These are phyloP conservation scores for Echites panduratus DNA, from an alignment of 257 asterid genomes.

Conservation along the genomic window DNA sequence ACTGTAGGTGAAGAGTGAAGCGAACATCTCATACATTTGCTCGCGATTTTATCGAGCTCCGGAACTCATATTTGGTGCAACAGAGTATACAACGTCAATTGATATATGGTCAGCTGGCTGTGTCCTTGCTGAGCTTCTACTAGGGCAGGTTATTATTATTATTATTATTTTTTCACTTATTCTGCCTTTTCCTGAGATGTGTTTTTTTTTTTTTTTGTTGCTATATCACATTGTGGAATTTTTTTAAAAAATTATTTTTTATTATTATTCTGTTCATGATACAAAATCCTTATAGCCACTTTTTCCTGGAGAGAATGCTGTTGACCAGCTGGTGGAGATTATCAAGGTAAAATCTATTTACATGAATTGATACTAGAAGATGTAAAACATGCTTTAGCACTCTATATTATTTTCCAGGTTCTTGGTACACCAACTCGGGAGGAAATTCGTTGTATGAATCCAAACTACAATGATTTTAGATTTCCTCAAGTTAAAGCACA, in stretches of 20 bases:
- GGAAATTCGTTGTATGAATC: constrained; percentile 96
- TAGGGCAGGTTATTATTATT: constrained; percentile 70
- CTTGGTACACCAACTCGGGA: constrained; percentile 97
- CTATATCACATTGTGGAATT: constrained; percentile 1
- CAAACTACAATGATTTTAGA: constrained; percentile 80
- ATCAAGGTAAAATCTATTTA: constrained; percentile 54
- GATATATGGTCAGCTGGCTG: constrained; percentile 99
- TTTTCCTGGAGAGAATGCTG: constrained; percentile 97
- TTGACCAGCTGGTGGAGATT: constrained; percentile 94
- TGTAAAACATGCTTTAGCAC: constrained; percentile 8
- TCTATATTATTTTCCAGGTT: constrained; percentile 46
- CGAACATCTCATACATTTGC: constrained; percentile 92
- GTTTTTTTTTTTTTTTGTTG: neutral
- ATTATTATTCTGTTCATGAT: constrained; percentile 12
- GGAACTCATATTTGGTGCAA: constrained; percentile 97
- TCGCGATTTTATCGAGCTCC: constrained; percentile 97
- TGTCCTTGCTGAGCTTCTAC: constrained; percentile 81
- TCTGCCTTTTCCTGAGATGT: neutral
- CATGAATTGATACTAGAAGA: constrained; percentile 4
- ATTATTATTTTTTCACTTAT: constrained; percentile 13
- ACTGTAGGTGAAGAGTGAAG: constrained; percentile 78
- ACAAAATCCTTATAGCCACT: constrained; percentile 50
- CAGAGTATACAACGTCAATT: constrained; percentile 82
- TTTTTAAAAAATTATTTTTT: too few relatives aligned
- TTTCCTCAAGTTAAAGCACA: constrained; percentile 94